Evolutionary conservation across 2,329 filamentous ascomycete species (phyloP).

Genomic region (Exophiala sp.): DNA sequence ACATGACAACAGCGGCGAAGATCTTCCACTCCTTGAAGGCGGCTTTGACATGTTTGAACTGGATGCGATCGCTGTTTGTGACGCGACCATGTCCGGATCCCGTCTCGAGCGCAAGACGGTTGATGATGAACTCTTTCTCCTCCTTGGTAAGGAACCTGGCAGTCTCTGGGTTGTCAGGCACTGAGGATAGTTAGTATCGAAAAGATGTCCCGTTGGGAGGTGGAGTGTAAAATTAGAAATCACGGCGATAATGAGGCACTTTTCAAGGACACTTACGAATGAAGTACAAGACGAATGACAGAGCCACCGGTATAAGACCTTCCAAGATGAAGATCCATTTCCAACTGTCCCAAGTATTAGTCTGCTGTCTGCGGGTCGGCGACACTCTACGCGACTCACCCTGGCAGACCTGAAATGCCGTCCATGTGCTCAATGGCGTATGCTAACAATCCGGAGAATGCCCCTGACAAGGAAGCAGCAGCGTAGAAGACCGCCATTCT

Average conservation of each 20-base stretch:
- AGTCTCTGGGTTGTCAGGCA: constrained; percentile 73
- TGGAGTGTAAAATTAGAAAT: no score
- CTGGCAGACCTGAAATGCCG: constrained; percentile 42
- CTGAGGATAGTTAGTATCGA: no score
- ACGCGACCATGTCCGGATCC: constrained; percentile 47
- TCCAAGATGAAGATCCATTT: constrained; percentile 58
- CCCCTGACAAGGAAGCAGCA: constrained; percentile 35
- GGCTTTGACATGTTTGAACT: constrained; percentile 61
- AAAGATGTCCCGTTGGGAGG: no score
- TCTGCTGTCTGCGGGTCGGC: not conserved
- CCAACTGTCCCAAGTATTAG: constrained; percentile 35
- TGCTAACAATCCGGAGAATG: constrained; percentile 50
- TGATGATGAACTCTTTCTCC: constrained; percentile 60
- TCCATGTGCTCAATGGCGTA: constrained; percentile 48
- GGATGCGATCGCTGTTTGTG: constrained; percentile 64
- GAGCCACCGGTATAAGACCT: constrained; percentile 48
- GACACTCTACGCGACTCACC: constrained; percentile 16
- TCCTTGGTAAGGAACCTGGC: constrained; percentile 67
- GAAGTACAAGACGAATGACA: constrained; percentile 51
- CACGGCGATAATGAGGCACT: no score
- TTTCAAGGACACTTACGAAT: constrained; percentile 39
- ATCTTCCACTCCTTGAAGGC: constrained; percentile 67
- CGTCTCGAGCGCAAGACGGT: constrained; percentile 63
- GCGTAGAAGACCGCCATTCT: constrained; percentile 33
- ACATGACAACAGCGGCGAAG: constrained; percentile 44